phyloP scores from a whole-genome alignment of 495 filamentous ascomycete genomes.

The Rostrohypoxylon terebratum region DNA sequence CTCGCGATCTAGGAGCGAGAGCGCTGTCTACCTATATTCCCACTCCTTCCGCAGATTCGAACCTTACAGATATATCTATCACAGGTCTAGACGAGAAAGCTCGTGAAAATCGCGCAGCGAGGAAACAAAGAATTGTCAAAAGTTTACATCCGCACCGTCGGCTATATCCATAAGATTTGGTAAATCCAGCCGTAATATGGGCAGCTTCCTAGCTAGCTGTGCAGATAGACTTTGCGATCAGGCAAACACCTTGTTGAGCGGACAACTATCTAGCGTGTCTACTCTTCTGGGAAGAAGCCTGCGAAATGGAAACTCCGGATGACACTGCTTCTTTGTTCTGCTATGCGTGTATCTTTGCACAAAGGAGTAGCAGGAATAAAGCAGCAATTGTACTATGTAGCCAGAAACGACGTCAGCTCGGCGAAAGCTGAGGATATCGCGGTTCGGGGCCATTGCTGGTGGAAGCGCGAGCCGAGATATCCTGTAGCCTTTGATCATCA shows the following conservation, averaged over 20 bases:
- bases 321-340: slow-evolving; percentile 9
- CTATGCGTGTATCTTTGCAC: neutral
- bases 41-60: neutral
- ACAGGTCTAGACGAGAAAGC: slow-evolving; percentile 6
- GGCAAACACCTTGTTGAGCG: slow-evolving; percentile 18
- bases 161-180: slow-evolving; percentile 30
- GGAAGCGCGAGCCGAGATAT: slow-evolving; percentile 11
- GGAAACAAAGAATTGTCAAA: slow-evolving; percentile 9
- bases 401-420: slow-evolving; percentile 23
- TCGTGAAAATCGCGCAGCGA: slow-evolving; percentile 31
- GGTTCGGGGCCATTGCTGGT: slow-evolving; percentile 5
- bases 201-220: slow-evolving; percentile 14
- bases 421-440: slow-evolving; percentile 21
- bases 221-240: slow-evolving; percentile 32
- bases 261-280: neutral
- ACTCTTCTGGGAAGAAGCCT: neutral
- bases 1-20: slow-evolving; percentile 8
- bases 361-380: slow-evolving; percentile 26
- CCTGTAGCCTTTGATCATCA: slow-evolving; percentile 18
- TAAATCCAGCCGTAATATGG: slow-evolving; percentile 24
- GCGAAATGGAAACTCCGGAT: neutral
- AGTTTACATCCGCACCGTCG: slow-evolving; percentile 18
- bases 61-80: slow-evolving; percentile 19
- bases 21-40: neutral
- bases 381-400: neutral